These are phyloP conservation scores for Lycium barbarum DNA, from an alignment of 257 asterid genomes.

Conservation along the genomic window DNA sequence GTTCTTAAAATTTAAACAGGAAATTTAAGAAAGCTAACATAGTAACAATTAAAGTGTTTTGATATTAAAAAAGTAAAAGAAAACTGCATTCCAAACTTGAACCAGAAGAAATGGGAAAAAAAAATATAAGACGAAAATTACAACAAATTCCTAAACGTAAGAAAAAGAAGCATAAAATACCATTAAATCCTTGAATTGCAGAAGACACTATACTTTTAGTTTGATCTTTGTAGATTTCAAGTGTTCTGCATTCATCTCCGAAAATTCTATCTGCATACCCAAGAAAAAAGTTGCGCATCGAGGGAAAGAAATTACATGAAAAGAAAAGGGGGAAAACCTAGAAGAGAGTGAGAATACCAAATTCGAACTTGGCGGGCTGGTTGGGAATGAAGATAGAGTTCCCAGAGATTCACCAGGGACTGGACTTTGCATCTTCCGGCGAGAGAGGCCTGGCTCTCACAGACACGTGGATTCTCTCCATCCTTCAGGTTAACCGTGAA, in stretches of 20 bases:
- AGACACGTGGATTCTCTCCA: constrained; percentile 92
- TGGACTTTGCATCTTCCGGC: constrained; percentile 65
- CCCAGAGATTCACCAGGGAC: constrained; percentile 83
- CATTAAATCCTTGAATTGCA: constrained; percentile 87
- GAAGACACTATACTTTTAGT: constrained; percentile 77
- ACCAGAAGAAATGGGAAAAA: not conserved
- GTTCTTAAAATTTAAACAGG: not conserved
- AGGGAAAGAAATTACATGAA: not conserved
- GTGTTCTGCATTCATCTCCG: constrained; percentile 68
- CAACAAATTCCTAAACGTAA: not conserved
- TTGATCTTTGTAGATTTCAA: constrained; percentile 71
- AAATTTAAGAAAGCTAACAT: not conserved
- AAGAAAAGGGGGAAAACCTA: not conserved
- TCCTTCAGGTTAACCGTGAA: constrained; percentile 24
- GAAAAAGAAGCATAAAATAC: constrained; percentile 42
- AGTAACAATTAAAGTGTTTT: not conserved
- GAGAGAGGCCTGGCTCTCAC: constrained; percentile 87
- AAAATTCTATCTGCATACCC: constrained; percentile 60
- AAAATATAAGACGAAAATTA: not conserved
- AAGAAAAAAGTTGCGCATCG: not conserved
- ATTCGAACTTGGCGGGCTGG: constrained; percentile 77
- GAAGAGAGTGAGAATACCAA: constrained; percentile 50
- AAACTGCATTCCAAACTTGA: not conserved
- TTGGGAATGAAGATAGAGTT: constrained; percentile 69
- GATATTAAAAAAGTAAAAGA: not conserved